Conservation (phyloP, 2,329 filamentous ascomycete species). For the Diaporthe eres region DNA sequence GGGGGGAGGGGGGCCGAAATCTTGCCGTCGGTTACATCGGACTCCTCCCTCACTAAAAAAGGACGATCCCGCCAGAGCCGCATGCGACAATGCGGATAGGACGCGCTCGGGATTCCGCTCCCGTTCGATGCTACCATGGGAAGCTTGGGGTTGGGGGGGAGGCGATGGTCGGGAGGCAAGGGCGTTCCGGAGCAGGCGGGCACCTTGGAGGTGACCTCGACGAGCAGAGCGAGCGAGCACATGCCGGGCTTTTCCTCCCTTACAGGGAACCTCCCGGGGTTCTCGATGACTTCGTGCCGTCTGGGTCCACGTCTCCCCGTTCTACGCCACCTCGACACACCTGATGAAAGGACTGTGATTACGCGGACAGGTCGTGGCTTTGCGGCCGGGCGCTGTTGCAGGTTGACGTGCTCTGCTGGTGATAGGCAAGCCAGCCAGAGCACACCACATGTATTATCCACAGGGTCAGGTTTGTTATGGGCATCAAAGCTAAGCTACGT, state of each 20-base stretch:
- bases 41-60: background rate
- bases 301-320: constrained; percentile 1
- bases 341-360: constrained; percentile 7
- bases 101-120: background rate
- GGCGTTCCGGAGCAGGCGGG: constrained; percentile 1
- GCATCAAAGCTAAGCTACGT: background rate
- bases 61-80: constrained; percentile 25
- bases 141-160: background rate
- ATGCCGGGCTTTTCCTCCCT: background rate
- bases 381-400: constrained; percentile 19
- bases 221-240: background rate
- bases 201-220: background rate
- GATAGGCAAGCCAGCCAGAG: background rate
- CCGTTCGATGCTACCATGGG: constrained; percentile 6
- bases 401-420: background rate
- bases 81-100: background rate
- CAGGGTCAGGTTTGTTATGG: background rate
- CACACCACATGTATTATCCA: background rate
- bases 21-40: background rate
- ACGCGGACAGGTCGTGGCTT: constrained; percentile 25
- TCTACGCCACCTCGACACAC: background rate
- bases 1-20: background rate
- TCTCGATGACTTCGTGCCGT: background rate
- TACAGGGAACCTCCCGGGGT: constrained; percentile 14
- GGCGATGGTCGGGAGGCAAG: constrained; percentile 1